phyloP scores from a whole-genome alignment of 176 grass and related monocot species.

The Dendrocalamus sinicus region DNA sequence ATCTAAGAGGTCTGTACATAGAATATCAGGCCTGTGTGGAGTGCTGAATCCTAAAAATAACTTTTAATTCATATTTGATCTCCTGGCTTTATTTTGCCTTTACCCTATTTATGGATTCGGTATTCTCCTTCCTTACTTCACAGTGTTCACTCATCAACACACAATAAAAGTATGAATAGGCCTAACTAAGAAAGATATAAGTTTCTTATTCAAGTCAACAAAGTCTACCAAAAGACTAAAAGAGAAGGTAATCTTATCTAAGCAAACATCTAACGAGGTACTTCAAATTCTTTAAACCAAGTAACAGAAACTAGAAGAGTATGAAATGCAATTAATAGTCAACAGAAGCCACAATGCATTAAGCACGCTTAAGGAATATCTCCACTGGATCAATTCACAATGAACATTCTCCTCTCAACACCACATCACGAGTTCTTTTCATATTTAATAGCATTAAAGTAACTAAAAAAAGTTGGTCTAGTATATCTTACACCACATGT shows the following conservation, averaged over 20 bases:
- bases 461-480: background rate
- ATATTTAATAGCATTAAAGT: background rate
- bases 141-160: background rate
- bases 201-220: slow-evolving; percentile 4
- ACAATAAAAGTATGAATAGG: background rate
- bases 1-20: background rate
- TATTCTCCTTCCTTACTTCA: background rate
- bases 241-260: background rate
- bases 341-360: background rate
- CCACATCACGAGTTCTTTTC: background rate
- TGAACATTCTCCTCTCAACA: background rate
- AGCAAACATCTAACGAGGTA: background rate
- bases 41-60: background rate
- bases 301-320: background rate
- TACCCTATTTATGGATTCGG: background rate
- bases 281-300: background rate
- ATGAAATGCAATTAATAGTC: background rate
- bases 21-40: background rate
- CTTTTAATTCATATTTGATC: background rate
- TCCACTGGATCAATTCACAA: background rate
- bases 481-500: background rate
- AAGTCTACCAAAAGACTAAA: background rate
- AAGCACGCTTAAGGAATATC: background rate
- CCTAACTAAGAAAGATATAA: background rate
- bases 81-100: background rate